phyloP scores from a whole-genome alignment of 441 rosid species.

The Gossypium schwendimanii region DNA sequence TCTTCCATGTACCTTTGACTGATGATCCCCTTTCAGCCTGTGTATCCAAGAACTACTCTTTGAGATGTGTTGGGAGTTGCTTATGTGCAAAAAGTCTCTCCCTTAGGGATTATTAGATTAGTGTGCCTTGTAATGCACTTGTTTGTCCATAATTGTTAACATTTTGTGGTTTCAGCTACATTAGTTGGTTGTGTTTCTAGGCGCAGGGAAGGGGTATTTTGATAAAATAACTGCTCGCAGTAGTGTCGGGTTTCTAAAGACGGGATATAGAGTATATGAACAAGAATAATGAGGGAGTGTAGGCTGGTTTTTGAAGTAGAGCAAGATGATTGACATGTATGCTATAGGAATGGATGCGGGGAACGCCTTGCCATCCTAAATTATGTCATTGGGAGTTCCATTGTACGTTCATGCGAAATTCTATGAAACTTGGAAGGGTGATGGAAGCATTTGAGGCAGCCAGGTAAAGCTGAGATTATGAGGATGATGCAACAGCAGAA shows the following conservation, averaged over 20 bases:
- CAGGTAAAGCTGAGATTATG: conserved; percentile 5
- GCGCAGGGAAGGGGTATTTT: too few relatives aligned
- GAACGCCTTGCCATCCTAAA: conserved; percentile 16
- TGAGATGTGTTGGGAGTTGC: not conserved
- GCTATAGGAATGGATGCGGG: conserved; percentile 4
- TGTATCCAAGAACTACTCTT: not conserved
- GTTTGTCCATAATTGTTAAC: not conserved
- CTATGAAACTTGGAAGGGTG: conserved; percentile 7
- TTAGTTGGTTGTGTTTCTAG: not conserved
- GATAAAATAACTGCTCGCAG: conserved; percentile 13
- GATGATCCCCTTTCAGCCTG: not conserved
- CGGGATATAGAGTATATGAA: conserved; percentile 14
- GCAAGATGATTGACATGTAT: conserved; percentile 20
- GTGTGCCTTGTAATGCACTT: not conserved
- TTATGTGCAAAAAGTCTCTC: not conserved
- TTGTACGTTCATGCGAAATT: conserved; percentile 14
- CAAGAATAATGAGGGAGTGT: conserved; percentile 9
- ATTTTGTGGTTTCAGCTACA: not conserved
- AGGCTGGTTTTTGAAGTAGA: conserved; percentile 15
- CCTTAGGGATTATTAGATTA: not conserved
- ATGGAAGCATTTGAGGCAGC: conserved; percentile 13
- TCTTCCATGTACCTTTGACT: not conserved
- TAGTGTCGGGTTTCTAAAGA: conserved; percentile 19
- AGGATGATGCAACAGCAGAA: conserved; percentile 21
- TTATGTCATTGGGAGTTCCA: conserved; percentile 16